phyloP scores from a whole-genome alignment of 2,329 filamentous ascomycete genomes.

The Atkinsonella hypoxylon region DNA sequence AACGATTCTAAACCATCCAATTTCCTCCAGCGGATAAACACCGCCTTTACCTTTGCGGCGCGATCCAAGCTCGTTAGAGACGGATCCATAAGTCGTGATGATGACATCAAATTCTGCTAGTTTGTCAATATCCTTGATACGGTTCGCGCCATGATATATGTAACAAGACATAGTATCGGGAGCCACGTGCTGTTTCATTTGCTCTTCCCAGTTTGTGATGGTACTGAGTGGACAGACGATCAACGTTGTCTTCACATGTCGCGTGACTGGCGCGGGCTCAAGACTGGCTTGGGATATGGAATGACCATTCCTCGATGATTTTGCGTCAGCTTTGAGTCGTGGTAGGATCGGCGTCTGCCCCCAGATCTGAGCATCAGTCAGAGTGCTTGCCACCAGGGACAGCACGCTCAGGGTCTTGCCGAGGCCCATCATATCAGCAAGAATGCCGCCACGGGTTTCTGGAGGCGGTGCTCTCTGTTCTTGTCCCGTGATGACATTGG shows the following conservation, averaged over 20 bases:
- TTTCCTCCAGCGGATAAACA: conserved; percentile 54
- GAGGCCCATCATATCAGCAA: conserved; percentile 84
- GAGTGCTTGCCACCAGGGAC: conserved; percentile 58
- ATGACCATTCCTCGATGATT: conserved; percentile 18
- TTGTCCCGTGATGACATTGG: conserved; percentile 76
- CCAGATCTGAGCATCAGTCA: conserved; percentile 52
- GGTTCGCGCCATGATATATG: conserved; percentile 74
- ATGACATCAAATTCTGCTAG: conserved; percentile 71
- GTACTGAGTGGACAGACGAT: conserved; percentile 84
- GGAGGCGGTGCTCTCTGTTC: conserved; percentile 46
- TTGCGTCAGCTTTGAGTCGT: conserved; percentile 29
- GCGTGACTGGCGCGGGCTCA: conserved; percentile 38
- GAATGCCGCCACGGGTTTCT: conserved; percentile 59
- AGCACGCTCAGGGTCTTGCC: conserved; percentile 80
- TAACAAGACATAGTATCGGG: conserved; percentile 56
- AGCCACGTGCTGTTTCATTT: conserved; percentile 72
- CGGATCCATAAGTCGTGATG: conserved; percentile 85
- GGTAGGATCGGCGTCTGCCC: conserved; percentile 39
- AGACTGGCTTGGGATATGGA: conserved; percentile 25
- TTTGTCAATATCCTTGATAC: conserved; percentile 55
- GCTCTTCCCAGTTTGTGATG: conserved; percentile 87
- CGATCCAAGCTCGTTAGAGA: conserved; percentile 64
- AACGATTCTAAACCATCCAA: conserved; percentile 89
- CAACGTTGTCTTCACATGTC: conserved; percentile 69
- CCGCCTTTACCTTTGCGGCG: conserved; percentile 50